Base-by-base conservation (phyloP, 495 filamentous ascomycete genomes). In the Penicillium mononematosum region DNA sequence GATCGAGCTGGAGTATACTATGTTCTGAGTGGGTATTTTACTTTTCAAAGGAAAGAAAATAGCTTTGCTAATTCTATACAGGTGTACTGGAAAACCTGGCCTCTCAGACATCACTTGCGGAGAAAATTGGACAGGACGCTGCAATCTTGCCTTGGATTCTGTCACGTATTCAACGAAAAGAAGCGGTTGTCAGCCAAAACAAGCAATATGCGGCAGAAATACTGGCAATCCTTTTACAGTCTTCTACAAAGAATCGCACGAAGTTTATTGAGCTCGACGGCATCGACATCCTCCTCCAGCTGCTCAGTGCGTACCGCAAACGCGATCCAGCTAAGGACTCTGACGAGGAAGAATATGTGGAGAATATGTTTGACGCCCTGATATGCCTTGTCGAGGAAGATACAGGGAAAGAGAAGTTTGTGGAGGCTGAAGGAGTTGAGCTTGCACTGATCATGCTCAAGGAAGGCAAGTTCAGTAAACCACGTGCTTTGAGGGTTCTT, bases 121-220 rank as follows among this genome's bases (percentile, higher is more conserved):
- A 90, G 63, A 83, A 77, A 46, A 84, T 98, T 47, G 88, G 86
- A 11, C 72, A 78, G 47, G 83, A 90, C 50, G 82, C 84, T 0
- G 75, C 74, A 6, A 66, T 96, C 6, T 69, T 97, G 9, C 75
- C 78, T 25, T 96, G 90, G 90, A 80, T 98, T 8, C 72, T 96
- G 16, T 74, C 78, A 24, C 83, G 95, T 19, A 85, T 89, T 53
- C 81, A 86, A 58, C 71, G 76, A 42, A 80, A 78, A 48, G 88
- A 92, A 67, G 73, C 71, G 6, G 76, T 78, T 0, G 79, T 87
- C 8, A 76, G 78, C 24, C 94, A 99, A 71, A 99, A 99, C 70
- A 96, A 92, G 68, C 94, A 96, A 68, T 99, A 98, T 64, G 82
- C 91, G 0, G 91, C 94, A 9, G 94, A 99, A 71, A 80, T 98